phyloP scores from a whole-genome alignment of 2,329 filamentous ascomycete genomes.

The Xylaria sp. region DNA sequence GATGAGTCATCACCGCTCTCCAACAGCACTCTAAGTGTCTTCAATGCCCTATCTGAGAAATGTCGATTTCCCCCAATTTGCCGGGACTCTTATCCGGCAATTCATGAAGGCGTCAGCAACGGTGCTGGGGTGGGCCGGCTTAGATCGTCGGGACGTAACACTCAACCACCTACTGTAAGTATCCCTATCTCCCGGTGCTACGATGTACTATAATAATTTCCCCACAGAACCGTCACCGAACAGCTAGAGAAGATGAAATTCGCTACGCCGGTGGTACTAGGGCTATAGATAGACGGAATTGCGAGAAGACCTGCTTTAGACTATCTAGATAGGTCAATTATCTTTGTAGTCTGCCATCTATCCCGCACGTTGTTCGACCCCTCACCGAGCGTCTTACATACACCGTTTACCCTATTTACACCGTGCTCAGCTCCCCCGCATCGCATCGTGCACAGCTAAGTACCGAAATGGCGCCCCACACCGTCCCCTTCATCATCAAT shows the following conservation, averaged over 20 bases:
- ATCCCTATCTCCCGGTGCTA: not conserved
- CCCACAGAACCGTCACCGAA: not conserved
- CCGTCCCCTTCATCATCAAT: conserved; percentile 57
- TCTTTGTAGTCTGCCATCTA: not conserved
- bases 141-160: not conserved
- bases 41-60: not conserved
- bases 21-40: not conserved
- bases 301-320: not conserved
- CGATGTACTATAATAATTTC: not conserved
- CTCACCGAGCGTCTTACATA: not conserved
- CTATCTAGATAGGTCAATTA: not conserved
- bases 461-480: conserved; percentile 45
- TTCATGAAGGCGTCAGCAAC: conserved; percentile 1
- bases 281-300: not conserved
- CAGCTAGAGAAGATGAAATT: not conserved
- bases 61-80: not conserved
- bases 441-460: not conserved
- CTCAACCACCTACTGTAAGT: not conserved
- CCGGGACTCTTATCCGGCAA: conserved; percentile 9
- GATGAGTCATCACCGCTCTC: not conserved
- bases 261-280: not conserved
- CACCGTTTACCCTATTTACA: not conserved
- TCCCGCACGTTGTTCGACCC: not conserved
- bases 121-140: not conserved
- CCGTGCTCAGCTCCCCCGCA: not conserved